A percentile compares a stretch with the other conserved stretches of the same genome.
Conservation (phyloP, 306 rosid species). For the Echinosophora koreensis region DNA sequence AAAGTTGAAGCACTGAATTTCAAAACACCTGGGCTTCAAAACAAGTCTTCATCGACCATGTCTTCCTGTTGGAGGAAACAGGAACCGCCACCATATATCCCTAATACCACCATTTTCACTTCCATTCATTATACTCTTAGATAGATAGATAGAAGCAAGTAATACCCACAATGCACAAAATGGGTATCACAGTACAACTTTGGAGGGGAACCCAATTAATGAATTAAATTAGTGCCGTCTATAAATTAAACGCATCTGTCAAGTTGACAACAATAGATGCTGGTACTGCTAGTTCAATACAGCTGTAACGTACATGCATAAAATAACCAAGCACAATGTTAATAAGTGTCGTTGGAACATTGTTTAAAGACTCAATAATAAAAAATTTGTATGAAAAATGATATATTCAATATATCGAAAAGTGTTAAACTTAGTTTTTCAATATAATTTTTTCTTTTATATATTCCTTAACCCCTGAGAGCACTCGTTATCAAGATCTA, state of each 20-base stretch:
- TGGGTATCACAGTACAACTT: not conserved
- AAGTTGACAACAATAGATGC: slow-evolving; percentile 10
- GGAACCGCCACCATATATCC: not conserved
- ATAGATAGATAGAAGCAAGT: not conserved
- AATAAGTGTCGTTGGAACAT: too few species aligned
- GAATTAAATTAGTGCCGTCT: not conserved
- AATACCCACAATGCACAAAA: not conserved
- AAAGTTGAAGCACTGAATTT: not conserved
- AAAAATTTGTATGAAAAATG: too few species aligned
- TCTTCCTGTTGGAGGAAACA: not conserved
- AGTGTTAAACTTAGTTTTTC: too few species aligned
- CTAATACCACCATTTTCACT: not conserved
- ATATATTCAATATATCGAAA: not conserved
- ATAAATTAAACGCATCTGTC: slow-evolving; percentile 4
- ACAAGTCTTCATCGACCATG: too few species aligned
- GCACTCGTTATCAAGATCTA: too few species aligned
- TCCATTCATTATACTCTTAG: not conserved
- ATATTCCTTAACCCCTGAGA: too few species aligned
- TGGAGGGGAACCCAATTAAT: not conserved
- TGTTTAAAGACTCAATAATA: too few species aligned
- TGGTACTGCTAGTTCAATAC: slow-evolving; percentile 9
- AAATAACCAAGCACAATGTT: too few species aligned
- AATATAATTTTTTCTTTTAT: too few species aligned
- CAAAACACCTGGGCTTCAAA: not conserved
- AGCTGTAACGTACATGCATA: slow-evolving; percentile 46